Evolutionary conservation across 768 basidiomycete genomes (phyloP).

Genomic region (Tylopilus vinaceipallidus): DNA sequence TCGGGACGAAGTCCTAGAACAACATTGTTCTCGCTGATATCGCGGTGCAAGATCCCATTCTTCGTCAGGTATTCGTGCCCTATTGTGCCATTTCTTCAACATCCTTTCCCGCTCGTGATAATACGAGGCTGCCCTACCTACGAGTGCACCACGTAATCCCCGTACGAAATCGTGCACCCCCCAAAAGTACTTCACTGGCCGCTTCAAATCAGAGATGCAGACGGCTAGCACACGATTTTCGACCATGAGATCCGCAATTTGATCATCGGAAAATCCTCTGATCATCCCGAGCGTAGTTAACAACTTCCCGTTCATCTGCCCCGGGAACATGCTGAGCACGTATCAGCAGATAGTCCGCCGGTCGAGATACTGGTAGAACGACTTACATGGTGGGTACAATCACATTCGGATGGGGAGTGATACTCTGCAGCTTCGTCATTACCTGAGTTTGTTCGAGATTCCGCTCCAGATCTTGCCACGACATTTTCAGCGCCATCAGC

Average conservation of each 20-base stretch:
- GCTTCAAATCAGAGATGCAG: conserved; percentile 4
- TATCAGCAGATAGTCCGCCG: neutral
- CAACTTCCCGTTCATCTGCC: neutral
- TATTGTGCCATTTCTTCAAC: neutral
- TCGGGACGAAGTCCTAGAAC: conserved; percentile 21
- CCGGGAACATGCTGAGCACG: neutral
- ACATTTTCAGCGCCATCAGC: conserved; percentile 1
- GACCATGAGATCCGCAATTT: neutral
- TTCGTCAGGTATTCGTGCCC: conserved; percentile 18
- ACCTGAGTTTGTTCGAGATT: neutral
- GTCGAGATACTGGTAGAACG: neutral
- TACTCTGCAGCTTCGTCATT: neutral
- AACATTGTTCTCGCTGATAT: conserved; percentile 36
- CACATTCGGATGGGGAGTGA: neutral
- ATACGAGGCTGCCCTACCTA: conserved; percentile 1
- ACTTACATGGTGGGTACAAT: neutral
- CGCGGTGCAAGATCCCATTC: conserved; percentile 30
- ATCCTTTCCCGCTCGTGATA: neutral
- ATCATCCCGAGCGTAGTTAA: conserved; percentile 4
- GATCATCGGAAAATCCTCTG: conserved; percentile 1
- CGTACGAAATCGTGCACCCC: conserved; percentile 19
- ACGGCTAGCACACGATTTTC: conserved; percentile 5
- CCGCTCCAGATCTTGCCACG: conserved; percentile 10
- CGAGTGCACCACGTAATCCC: conserved; percentile 11
- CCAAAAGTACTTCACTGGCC: conserved; percentile 17